Evolutionary conservation across 78 protist species (phyloP).

Genomic region (Dictyostelium brefeldianum): DNA sequence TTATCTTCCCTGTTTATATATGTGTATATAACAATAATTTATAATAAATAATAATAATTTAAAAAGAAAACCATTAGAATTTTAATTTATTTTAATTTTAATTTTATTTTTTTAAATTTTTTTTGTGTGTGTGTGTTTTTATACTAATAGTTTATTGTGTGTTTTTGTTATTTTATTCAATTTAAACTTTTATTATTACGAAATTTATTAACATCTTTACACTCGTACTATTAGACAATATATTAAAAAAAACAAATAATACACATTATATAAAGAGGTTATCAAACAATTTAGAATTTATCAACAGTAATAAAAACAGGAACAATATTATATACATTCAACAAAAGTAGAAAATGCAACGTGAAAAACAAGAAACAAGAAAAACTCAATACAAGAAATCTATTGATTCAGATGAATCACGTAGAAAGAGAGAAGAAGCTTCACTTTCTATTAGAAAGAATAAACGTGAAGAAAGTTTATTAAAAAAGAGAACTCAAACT

Average conservation of each 20-base stretch:
- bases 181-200: no score
- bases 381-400: constrained; percentile 60
- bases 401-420: constrained; percentile 77
- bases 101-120: no score
- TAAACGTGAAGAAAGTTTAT: constrained; percentile 85
- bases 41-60: no score
- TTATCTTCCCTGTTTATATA: no score
- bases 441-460: constrained; percentile 90
- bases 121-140: no score
- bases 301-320: not conserved
- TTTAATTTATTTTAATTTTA: no score
- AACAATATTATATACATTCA: not conserved
- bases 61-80: no score
- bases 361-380: constrained; percentile 54
- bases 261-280: not conserved
- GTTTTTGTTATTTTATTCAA: no score
- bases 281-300: not conserved
- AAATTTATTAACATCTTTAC: no score
- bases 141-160: no score
- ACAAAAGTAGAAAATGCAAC: not conserved
- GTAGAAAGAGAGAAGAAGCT: constrained; percentile 88
- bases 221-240: no score
- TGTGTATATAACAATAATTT: no score
- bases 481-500: constrained; percentile 82
- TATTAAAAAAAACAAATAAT: not conserved